These are phyloP conservation scores for Anacardium occidentale DNA, from an alignment of 345 rosid genomes.

Conservation along the genomic window DNA sequence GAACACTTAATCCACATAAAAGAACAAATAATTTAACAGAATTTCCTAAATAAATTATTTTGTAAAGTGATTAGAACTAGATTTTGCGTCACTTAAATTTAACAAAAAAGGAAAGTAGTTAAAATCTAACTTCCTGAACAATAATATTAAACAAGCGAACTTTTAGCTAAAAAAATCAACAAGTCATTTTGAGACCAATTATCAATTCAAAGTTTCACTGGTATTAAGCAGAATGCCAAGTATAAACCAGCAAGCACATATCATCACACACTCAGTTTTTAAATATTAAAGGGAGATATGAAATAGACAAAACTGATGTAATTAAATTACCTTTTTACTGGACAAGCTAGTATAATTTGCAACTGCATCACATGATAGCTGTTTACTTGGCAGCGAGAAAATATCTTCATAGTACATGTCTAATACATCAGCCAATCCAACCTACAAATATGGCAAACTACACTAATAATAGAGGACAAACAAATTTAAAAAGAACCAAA, in stretches of 20 bases:
- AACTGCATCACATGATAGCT: slow-evolving; percentile 45
- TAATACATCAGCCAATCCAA: slow-evolving; percentile 70
- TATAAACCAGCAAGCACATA: background rate
- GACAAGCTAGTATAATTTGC: slow-evolving; percentile 47
- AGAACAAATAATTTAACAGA: too few relatives aligned
- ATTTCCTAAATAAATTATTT: too few relatives aligned
- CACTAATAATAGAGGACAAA: slow-evolving; percentile 23
- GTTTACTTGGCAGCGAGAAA: slow-evolving; percentile 68
- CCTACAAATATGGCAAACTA: slow-evolving; percentile 44
- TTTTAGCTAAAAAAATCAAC: background rate
- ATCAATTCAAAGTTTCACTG: background rate
- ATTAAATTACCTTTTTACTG: slow-evolving; percentile 53
- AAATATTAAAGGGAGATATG: background rate
- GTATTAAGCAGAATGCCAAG: background rate
- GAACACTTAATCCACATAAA: too few relatives aligned
- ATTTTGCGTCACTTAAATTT: too few relatives aligned
- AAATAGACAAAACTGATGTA: slow-evolving; percentile 6
- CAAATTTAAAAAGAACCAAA: background rate
- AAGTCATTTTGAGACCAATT: background rate
- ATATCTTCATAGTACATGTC: slow-evolving; percentile 83
- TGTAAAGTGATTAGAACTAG: too few relatives aligned
- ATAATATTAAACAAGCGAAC: background rate
- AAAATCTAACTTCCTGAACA: background rate
- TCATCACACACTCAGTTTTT: slow-evolving; percentile 1
- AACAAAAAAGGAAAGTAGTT: background rate